phyloP scores from a whole-genome alignment of 345 rosid genomes.

The Hibiscus trionum region DNA sequence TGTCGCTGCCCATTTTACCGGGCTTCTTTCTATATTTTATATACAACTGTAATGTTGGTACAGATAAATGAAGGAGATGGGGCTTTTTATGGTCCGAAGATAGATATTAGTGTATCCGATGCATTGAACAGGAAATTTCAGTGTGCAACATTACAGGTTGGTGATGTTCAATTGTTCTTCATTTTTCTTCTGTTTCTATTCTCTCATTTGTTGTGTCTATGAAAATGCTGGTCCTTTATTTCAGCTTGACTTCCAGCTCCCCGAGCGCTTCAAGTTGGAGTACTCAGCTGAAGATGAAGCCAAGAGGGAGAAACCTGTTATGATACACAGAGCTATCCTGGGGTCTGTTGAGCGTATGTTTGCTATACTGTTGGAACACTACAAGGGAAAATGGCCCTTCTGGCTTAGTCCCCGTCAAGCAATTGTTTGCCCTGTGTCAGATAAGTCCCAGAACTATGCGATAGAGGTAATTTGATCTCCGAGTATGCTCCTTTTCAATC shows the following conservation, averaged over 20 bases:
- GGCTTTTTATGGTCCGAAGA: constrained; percentile 98
- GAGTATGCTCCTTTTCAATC: not conserved
- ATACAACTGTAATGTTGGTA: constrained; percentile 7
- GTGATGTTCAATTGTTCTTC: not conserved
- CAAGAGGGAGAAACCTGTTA: constrained; percentile 70
- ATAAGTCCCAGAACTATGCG: constrained; percentile 69
- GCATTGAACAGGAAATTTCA: constrained; percentile 89
- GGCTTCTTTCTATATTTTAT: constrained; percentile 5
- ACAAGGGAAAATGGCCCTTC: constrained; percentile 98
- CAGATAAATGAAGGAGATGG: constrained; percentile 94
- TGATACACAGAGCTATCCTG: constrained; percentile 91
- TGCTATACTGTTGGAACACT: constrained; percentile 87
- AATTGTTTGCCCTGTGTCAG: constrained; percentile 92
- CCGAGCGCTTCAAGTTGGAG: constrained; percentile 61
- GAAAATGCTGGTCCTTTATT: constrained; percentile 18
- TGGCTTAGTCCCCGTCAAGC: constrained; percentile 99
- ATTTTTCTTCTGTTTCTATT: not conserved
- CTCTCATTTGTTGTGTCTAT: not conserved
- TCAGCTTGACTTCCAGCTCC: constrained; percentile 98
- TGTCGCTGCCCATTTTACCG: not conserved
- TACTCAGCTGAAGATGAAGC: constrained; percentile 91
- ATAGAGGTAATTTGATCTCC: constrained; percentile 37
- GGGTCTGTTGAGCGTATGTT: constrained; percentile 98
- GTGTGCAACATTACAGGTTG: constrained; percentile 95
- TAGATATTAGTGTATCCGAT: constrained; percentile 94